phyloP scores from a whole-genome alignment of 192 early-diverging fungal genomes.

The Coemansia sp. region DNA sequence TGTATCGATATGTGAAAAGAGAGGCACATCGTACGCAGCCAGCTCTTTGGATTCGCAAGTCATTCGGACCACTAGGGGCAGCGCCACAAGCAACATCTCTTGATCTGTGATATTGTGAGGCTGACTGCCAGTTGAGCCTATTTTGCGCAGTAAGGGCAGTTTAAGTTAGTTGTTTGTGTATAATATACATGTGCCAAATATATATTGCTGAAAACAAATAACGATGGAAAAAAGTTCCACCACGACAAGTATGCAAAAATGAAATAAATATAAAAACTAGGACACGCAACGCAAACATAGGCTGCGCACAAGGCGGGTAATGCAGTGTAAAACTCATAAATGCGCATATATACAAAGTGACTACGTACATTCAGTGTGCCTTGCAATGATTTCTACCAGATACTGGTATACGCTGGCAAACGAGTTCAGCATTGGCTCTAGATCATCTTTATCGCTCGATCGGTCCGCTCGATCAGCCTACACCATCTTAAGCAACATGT shows the following conservation, averaged over 20 bases:
- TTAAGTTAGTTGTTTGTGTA: background rate
- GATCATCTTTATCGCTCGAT: background rate
- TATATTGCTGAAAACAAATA: conserved; percentile 5
- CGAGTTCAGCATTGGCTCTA: conserved; percentile 23
- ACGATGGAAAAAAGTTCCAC: background rate
- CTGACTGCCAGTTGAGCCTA: background rate
- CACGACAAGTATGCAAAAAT: background rate
- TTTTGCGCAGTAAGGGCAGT: background rate
- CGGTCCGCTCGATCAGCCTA: conserved; percentile 22
- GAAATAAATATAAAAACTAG: background rate
- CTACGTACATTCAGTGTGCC: conserved; percentile 51
- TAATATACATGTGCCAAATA: background rate
- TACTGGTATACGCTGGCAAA: conserved; percentile 49
- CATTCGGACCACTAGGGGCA: conserved; percentile 3
- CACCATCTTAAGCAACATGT: background rate
- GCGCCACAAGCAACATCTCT: conserved; percentile 10
- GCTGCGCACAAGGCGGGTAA: background rate
- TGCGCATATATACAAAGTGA: conserved; percentile 9
- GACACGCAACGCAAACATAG: background rate
- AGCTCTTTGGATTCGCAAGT: background rate
- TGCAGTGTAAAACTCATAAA: conserved; percentile 2
- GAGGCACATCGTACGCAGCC: background rate
- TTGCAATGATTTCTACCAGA: conserved; percentile 46
- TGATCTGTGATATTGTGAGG: background rate
- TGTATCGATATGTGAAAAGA: background rate